phyloP scores from a whole-genome alignment of 352 stramenopile species.

The Paralagenidium karlingii region DNA sequence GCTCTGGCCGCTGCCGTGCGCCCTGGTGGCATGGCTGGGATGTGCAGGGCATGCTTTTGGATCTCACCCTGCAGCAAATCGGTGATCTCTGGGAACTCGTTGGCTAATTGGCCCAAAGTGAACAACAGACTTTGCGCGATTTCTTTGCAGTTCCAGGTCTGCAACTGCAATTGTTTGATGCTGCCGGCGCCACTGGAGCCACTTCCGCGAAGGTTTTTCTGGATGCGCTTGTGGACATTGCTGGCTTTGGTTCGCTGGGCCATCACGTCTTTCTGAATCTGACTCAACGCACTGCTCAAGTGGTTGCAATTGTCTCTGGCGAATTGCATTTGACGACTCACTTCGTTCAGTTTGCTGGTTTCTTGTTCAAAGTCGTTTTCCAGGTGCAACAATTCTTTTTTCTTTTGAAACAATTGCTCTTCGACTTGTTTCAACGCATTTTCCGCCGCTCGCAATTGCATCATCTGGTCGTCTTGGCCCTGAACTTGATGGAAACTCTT shows the following conservation, averaged over 20 bases:
- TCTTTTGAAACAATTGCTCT: slow-evolving; percentile 86
- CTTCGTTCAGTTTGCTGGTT: slow-evolving; percentile 40
- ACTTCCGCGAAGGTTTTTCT: slow-evolving; percentile 45
- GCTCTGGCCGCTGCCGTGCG: slow-evolving; percentile 36
- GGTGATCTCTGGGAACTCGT: slow-evolving; percentile 90
- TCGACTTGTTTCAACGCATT: slow-evolving; percentile 77
- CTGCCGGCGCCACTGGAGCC: slow-evolving; percentile 10
- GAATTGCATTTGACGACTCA: slow-evolving; percentile 57
- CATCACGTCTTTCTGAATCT: slow-evolving; percentile 64
- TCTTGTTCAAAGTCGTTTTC: slow-evolving; percentile 77
- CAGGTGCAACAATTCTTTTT: slow-evolving; percentile 89
- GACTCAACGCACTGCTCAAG: slow-evolving; percentile 33
- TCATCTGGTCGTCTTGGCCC: slow-evolving; percentile 67
- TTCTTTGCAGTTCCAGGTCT: slow-evolving; percentile 62
- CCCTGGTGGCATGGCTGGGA: slow-evolving; percentile 58
- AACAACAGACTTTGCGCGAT: slow-evolving; percentile 82
- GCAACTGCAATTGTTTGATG: slow-evolving; percentile 64
- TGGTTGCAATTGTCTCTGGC: slow-evolving; percentile 45
- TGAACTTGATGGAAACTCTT: slow-evolving; percentile 89
- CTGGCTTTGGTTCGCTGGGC: slow-evolving; percentile 46
- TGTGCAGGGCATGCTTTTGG: slow-evolving; percentile 58
- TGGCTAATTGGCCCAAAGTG: slow-evolving; percentile 85
- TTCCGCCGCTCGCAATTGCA: slow-evolving; percentile 80
- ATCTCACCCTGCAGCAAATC: slow-evolving; percentile 65
- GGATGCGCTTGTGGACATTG: slow-evolving; percentile 62